Evolutionary conservation across 75 land plant species (phyloP).

Genomic region (Sequoiadendron giganteum): DNA sequence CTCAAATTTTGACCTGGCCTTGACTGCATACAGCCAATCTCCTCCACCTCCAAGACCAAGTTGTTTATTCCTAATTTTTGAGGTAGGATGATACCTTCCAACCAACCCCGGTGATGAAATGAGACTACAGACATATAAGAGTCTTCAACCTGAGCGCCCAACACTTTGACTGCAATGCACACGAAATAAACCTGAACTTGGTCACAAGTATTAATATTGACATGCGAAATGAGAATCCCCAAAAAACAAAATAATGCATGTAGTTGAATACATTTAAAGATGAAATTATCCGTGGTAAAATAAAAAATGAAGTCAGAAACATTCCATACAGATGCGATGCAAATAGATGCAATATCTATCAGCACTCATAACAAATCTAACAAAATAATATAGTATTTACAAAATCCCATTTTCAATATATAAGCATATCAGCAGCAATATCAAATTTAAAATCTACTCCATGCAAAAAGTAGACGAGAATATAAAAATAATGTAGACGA

Average conservation of each 20-base stretch:
- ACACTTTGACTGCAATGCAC: not conserved
- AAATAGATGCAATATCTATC: no score
- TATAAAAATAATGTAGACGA: not conserved
- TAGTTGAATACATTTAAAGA: no score
- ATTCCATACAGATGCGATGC: no score
- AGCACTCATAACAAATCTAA: no score
- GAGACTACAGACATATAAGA: constrained; percentile 90
- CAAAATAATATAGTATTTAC: no score
- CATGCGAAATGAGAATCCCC: not conserved
- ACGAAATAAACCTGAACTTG: not conserved
- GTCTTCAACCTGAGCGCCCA: constrained; percentile 41
- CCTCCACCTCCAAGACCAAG: not conserved
- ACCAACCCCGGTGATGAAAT: constrained; percentile 59
- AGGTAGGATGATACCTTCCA: constrained; percentile 72
- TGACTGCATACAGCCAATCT: constrained; percentile 44
- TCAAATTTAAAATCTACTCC: not conserved
- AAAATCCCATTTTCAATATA: no score
- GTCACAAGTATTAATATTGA: not conserved
- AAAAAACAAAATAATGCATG: not conserved
- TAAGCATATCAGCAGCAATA: not conserved
- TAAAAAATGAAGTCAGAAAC: no score
- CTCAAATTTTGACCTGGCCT: constrained; percentile 4
- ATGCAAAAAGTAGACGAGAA: not conserved
- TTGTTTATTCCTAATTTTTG: constrained; percentile 50
- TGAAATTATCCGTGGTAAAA: no score